phyloP scores from a whole-genome alignment of 1,284 basidiomycete species.

The Leccinum subfulvum region DNA sequence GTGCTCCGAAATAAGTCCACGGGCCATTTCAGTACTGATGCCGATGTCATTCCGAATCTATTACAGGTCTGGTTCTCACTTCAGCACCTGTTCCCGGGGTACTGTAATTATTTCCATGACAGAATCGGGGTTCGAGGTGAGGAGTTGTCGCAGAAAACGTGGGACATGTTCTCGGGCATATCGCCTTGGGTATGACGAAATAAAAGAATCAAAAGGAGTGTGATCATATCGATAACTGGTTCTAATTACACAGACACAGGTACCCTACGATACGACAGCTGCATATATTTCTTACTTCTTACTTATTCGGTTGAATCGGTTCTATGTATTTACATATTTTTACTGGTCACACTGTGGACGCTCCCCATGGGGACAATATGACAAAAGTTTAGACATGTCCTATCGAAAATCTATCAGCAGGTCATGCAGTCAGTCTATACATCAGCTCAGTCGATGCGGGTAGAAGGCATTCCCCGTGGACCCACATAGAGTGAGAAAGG shows the following conservation, averaged over 20 bases:
- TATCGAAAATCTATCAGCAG: background rate
- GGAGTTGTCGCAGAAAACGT: conserved; percentile 25
- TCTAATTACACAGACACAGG: background rate
- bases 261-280: background rate
- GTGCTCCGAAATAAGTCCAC: conserved; percentile 2
- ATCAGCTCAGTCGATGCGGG: background rate
- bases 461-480: background rate
- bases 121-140: conserved; percentile 8
- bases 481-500: background rate
- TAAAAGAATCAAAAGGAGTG: background rate
- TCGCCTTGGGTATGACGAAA: background rate
- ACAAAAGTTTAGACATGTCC: background rate
- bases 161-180: conserved; percentile 18
- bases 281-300: background rate
- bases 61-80: conserved; percentile 33
- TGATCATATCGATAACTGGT: background rate
- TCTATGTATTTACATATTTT: background rate
- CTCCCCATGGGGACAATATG: background rate
- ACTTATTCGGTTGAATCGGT: background rate
- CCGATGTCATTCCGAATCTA: background rate
- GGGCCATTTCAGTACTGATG: background rate
- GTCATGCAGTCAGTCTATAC: background rate
- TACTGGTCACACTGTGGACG: background rate
- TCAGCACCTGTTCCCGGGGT: conserved; percentile 33
- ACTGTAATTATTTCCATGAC: conserved; percentile 34